A percentile compares a stretch with the other conserved stretches of the same genome.
Evolutionary conservation across 2,329 filamentous ascomycete genomes (phyloP).

Genomic region (Nannizziopsis barbatae): DNA sequence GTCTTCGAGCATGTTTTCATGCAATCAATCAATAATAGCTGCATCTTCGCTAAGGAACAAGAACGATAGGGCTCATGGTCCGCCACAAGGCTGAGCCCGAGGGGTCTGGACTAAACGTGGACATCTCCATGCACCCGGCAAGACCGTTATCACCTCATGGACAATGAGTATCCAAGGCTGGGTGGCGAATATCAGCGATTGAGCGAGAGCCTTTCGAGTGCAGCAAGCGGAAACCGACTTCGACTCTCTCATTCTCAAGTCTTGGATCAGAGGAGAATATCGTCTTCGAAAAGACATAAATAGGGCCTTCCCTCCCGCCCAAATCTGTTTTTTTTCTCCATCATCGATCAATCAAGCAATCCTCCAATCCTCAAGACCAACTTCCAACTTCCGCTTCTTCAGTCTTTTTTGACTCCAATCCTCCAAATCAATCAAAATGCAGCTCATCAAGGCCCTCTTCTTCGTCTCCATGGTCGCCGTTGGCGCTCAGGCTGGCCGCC

Average conservation of each 20-base stretch:
- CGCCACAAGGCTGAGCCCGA: slow-evolving; percentile 8
- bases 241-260: background rate
- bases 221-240: background rate
- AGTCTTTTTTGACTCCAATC: slow-evolving; percentile 9
- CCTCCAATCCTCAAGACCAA: background rate
- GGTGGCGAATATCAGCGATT: background rate
- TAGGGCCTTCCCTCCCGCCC: slow-evolving; percentile 2
- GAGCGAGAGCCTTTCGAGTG: background rate
- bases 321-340: slow-evolving; percentile 5
- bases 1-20: background rate
- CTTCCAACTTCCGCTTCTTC: too few species aligned
- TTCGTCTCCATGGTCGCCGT: slow-evolving; percentile 10
- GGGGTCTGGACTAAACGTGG: slow-evolving; percentile 5
- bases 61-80: slow-evolving; percentile 7
- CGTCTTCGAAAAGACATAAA: slow-evolving; percentile 10
- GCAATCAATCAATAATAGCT: background rate
- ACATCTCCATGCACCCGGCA: background rate
- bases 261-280: background rate
- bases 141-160: background rate
- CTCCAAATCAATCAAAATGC: slow-evolving; percentile 13
- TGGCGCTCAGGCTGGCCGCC: slow-evolving; percentile 7
- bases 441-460: slow-evolving; percentile 14
- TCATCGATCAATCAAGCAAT: slow-evolving; percentile 10
- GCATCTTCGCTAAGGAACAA: slow-evolving; percentile 8
- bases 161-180: background rate